Percentiles rank a stretch among this genome's conserved stretches.
phyloP scores from a whole-genome alignment of 2,329 filamentous ascomycete genomes.

The Neonectria faginata region DNA sequence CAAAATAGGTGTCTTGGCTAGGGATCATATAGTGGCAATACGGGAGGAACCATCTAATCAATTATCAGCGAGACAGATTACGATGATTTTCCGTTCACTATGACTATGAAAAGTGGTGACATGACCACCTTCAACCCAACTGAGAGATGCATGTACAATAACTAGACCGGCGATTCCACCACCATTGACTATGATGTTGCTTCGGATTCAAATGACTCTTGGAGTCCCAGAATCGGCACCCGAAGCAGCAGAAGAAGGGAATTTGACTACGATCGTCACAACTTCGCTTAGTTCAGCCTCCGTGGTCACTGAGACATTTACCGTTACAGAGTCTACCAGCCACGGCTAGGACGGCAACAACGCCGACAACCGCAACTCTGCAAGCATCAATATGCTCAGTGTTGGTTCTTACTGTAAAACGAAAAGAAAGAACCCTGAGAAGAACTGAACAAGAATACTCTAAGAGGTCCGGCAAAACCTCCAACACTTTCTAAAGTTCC shows the following conservation, averaged over 20 bases:
- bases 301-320: no score
- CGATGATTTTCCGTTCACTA: slow-evolving; percentile 64
- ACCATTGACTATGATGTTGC: slow-evolving; percentile 40
- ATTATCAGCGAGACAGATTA: slow-evolving; percentile 66
- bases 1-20: slow-evolving; percentile 69
- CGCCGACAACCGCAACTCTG: not conserved
- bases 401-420: no score
- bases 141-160: slow-evolving; percentile 50
- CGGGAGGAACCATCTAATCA: slow-evolving; percentile 74
- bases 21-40: slow-evolving; percentile 49
- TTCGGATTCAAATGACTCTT: not conserved
- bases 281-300: not conserved
- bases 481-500: no score
- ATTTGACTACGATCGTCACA: not conserved
- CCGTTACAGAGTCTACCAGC: not conserved
- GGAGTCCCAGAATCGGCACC: not conserved
- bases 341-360: no score
- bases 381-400: no score
- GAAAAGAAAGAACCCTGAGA: no score
- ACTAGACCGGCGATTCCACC: slow-evolving; percentile 39
- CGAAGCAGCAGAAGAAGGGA: not conserved
- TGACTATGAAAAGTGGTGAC: slow-evolving; percentile 63
- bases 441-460: no score
- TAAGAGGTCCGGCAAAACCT: no score
- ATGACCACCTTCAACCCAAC: slow-evolving; percentile 55